phyloP scores from a whole-genome alignment of 305 asterid species.

The Rubia balearica region DNA sequence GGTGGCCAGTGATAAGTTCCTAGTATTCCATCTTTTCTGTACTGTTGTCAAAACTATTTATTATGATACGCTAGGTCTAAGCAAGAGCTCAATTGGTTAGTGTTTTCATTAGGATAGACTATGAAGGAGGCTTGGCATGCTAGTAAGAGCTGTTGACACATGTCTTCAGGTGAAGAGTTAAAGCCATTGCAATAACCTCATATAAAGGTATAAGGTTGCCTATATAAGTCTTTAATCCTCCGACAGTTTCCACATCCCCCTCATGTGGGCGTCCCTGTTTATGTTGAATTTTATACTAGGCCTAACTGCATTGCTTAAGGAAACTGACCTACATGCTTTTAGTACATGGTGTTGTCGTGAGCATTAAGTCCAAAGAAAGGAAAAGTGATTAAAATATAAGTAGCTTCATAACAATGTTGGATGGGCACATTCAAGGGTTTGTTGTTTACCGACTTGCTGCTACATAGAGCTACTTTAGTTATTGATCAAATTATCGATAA shows the following conservation, averaged over 20 bases:
- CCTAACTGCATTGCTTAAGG: neutral
- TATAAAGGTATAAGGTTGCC: too few species aligned
- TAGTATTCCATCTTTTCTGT: too few species aligned
- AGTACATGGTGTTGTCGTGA: neutral
- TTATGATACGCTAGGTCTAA: too few species aligned
- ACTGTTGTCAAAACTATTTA: too few species aligned
- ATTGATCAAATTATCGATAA: neutral
- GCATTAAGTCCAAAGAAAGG: neutral
- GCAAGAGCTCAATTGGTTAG: too few species aligned
- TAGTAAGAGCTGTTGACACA: too few species aligned
- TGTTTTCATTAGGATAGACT: too few species aligned
- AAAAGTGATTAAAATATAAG: neutral
- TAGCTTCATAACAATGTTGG: neutral
- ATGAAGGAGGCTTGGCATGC: too few species aligned
- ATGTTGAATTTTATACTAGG: neutral
- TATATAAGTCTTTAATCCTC: neutral
- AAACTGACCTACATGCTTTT: neutral
- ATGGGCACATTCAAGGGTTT: neutral
- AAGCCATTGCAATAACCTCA: too few species aligned
- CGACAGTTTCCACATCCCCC: too few species aligned
- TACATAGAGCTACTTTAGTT: neutral
- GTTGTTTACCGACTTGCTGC: neutral
- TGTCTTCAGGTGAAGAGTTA: too few species aligned
- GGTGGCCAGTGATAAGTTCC: too few species aligned
- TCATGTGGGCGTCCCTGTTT: neutral